Percentiles rank a stretch among this genome's conserved stretches.
These are phyloP conservation scores for Phytophthora crassamura DNA, from an alignment of 352 stramenopile species.

Conservation along the genomic window DNA sequence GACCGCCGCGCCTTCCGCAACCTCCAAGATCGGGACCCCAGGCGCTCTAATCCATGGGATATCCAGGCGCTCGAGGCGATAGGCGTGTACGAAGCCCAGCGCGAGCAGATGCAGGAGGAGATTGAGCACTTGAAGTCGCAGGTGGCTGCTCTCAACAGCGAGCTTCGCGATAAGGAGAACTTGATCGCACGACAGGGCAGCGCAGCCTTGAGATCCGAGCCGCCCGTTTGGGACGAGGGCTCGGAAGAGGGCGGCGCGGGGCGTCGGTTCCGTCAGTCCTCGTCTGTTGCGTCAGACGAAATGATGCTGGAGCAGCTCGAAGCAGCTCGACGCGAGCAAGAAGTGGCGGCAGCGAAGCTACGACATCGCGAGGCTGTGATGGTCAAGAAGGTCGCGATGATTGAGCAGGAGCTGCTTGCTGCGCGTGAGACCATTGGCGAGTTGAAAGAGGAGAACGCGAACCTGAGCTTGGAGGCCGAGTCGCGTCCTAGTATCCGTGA, in stretches of 20 bases:
- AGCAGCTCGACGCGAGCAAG: slow-evolving; percentile 73
- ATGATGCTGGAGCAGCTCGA: slow-evolving; percentile 82
- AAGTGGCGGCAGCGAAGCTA: slow-evolving; percentile 63
- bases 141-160: slow-evolving; percentile 64
- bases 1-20: slow-evolving; percentile 70
- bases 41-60: slow-evolving; percentile 62
- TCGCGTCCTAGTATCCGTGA: slow-evolving; percentile 86
- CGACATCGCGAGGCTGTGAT: slow-evolving; percentile 73
- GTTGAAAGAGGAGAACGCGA: slow-evolving; percentile 85
- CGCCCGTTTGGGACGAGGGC: slow-evolving; percentile 38
- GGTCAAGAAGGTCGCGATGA: slow-evolving; percentile 78
- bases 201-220: slow-evolving; percentile 26
- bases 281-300: slow-evolving; percentile 60
- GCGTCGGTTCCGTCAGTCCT: slow-evolving; percentile 6
- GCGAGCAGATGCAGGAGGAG: slow-evolving; percentile 78
- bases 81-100: slow-evolving; percentile 71
- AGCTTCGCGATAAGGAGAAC: slow-evolving; percentile 85
- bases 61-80: slow-evolving; percentile 76
- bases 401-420: slow-evolving; percentile 74
- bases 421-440: slow-evolving; percentile 71
- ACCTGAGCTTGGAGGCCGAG: slow-evolving; percentile 75
- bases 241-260: slow-evolving; percentile 13
- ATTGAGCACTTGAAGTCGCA: slow-evolving; percentile 70
- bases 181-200: slow-evolving; percentile 51
- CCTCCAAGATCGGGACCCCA: slow-evolving; percentile 70